Evolutionary conservation across 2,329 filamentous ascomycete species (phyloP).

Genomic region (Thermothelomyces thermophilus): DNA sequence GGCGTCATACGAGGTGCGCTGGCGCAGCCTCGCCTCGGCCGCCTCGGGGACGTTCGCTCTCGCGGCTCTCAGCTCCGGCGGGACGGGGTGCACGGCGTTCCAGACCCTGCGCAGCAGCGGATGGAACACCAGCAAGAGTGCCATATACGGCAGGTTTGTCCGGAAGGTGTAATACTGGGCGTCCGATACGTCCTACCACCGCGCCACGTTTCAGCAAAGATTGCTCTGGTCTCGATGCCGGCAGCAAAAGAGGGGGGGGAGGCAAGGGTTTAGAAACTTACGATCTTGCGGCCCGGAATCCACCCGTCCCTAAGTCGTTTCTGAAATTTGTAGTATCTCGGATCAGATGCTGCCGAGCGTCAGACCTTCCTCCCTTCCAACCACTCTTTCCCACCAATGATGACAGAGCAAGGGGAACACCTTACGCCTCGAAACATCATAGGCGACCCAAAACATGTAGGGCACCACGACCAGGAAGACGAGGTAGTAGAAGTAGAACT

Average conservation of each 20-base stretch:
- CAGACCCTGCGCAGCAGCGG: constrained; percentile 70
- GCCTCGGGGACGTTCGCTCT: constrained; percentile 32
- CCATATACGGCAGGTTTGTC: constrained; percentile 75
- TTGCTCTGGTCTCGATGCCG: not conserved
- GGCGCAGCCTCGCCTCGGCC: constrained; percentile 54
- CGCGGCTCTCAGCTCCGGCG: constrained; percentile 25
- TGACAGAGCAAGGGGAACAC: constrained; percentile 25
- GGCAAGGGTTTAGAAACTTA: constrained; percentile 36
- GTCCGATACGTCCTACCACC: constrained; percentile 73
- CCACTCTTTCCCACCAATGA: not conserved
- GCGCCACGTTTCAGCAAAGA: not conserved
- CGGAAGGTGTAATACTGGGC: constrained; percentile 81
- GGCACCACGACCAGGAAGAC: constrained; percentile 62
- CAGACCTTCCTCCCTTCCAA: not conserved
- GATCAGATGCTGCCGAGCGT: constrained; percentile 59
- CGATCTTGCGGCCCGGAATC: constrained; percentile 87
- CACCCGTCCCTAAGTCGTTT: constrained; percentile 71
- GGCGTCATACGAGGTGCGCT: constrained; percentile 76
- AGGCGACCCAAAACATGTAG: constrained; percentile 85
- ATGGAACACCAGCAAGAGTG: constrained; percentile 66
- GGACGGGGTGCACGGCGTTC: constrained; percentile 46
- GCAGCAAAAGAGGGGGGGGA: too few species aligned
- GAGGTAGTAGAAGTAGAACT: constrained; percentile 77
- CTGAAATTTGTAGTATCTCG: constrained; percentile 70
- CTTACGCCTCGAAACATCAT: constrained; percentile 77